Conservation (phyloP, 805 yeast species). For the Martiniozyma abietophila region DNA sequence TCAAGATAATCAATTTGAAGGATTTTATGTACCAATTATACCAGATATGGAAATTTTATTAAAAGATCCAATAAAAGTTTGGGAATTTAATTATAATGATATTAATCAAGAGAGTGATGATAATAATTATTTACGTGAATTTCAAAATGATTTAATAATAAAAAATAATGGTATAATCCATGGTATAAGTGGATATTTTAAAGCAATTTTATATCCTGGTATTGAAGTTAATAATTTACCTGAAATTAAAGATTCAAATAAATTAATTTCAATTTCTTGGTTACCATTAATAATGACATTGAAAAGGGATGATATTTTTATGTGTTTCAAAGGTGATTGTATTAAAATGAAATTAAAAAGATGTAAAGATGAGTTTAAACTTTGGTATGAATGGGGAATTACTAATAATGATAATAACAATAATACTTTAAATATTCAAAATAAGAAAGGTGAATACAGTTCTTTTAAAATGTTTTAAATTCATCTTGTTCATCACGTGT, state of each 20-base stretch:
- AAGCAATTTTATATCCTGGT: slow-evolving; percentile 57
- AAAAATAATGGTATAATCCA: slow-evolving; percentile 40
- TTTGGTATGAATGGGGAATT: no score
- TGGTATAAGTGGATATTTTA: slow-evolving; percentile 69
- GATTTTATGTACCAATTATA: slow-evolving; percentile 23
- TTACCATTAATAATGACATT: no score
- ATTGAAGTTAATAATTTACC: slow-evolving; percentile 41
- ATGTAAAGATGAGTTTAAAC: no score
- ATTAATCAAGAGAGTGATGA: not conserved
- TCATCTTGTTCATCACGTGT: no score
- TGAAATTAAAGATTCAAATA: slow-evolving; percentile 16
- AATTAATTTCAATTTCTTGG: slow-evolving; percentile 43
- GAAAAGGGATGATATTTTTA: no score
- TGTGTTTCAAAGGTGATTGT: no score
- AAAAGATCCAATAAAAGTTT: slow-evolving; percentile 39
- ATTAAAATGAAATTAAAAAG: no score
- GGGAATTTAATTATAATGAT: slow-evolving; percentile 47
- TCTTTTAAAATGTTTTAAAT: no score
- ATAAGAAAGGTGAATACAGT: no score
- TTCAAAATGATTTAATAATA: not conserved
- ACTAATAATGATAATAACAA: no score
- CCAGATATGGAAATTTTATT: slow-evolving; percentile 34
- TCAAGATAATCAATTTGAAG: slow-evolving; percentile 15
- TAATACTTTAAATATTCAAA: no score
- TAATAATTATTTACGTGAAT: not conserved